Evolutionary conservation across 768 basidiomycete species (phyloP), one percentile per base, ranked within the genome.

Genomic region (Suillus decipiens): DNA sequence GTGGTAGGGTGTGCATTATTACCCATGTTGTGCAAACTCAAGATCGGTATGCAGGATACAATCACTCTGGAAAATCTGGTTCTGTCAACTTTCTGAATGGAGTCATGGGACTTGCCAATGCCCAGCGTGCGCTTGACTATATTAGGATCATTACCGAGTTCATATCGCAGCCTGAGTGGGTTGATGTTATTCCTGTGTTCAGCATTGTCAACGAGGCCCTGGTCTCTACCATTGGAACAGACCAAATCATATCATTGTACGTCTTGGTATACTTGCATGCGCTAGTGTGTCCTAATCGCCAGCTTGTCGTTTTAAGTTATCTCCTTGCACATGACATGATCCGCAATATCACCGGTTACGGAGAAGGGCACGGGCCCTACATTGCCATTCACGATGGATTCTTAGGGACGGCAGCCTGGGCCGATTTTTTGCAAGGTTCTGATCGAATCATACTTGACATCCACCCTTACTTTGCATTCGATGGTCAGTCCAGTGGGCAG

Each of bases 41-140:
- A n/a, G 8, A 22, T 45, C 19, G 19, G 9, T 41, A 22, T 22
- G 60, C 66, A 83, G 84, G 82, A 33, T 83, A 80, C 64, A 86
- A 86, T 66, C 83, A 88, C 70, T 86, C 78, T 72, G 86, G 88
- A 81, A 87, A 78, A 79, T 50, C 68, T 10, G 92, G 90, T 5
- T 75, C 75, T 28, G 74, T 90, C 70, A 90, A 92, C 70, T 84
- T 87, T 65, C 65, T 90, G 66, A 74, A 79, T 61, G 88, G 89
- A 19, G 85, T 87, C 60, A 95, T 95, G 93, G 93, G 93, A 17
- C 68, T 93, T 55, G 92, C 92, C 51, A 95, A 95, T 70, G 94
- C 90, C 11, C 83, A 95, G 73, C 82, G 93, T 28, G 83, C 89
- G 17, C 78, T 95, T 42, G 84, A 90, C 72, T 88, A 90, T 68